These are phyloP conservation scores for Stephanodiscus triporus DNA, from an alignment of 108 stramenopile species.

Conservation along the genomic window DNA sequence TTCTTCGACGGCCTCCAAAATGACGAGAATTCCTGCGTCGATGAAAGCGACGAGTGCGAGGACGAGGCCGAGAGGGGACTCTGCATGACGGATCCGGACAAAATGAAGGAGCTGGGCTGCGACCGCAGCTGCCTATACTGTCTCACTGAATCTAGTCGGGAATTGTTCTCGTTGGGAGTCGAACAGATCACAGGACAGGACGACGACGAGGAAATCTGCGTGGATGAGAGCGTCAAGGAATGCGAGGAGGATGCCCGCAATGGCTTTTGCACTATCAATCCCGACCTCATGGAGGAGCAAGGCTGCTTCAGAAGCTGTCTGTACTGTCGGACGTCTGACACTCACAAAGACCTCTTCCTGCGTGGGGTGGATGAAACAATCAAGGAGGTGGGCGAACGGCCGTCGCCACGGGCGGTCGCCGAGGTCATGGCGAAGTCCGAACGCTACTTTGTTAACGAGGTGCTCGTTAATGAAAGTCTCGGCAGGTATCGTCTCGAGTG, in stretches of 20 bases:
- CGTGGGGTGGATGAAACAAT: conserved; percentile 26
- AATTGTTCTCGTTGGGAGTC: conserved; percentile 22
- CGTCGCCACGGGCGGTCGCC: conserved; percentile 16
- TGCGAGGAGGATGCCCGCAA: conserved; percentile 12
- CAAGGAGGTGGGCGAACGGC: conserved; percentile 9
- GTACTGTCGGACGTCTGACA: conserved; percentile 18
- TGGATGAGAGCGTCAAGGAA: conserved; percentile 21
- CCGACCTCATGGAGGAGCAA: conserved; percentile 14
- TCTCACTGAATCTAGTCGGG: conserved; percentile 21
- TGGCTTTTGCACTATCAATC: conserved; percentile 31
- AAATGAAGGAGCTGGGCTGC: conserved; percentile 34
- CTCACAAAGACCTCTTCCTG: conserved; percentile 18
- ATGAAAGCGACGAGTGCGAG: conserved; percentile 25
- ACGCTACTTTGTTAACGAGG: conserved; percentile 51
- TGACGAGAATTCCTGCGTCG: conserved; percentile 19
- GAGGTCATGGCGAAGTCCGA: conserved; percentile 37
- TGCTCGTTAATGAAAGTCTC: conserved; percentile 30
- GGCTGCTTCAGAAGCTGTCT: conserved; percentile 33
- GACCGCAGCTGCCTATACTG: conserved; percentile 37
- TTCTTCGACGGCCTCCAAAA: conserved; percentile 26
- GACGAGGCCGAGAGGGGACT: conserved; percentile 17
- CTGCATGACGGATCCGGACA: conserved; percentile 38
- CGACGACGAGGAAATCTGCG: conserved; percentile 14
- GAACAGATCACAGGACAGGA: conserved; percentile 19
- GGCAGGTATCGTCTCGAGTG: conserved; percentile 35